phyloP scores from a whole-genome alignment of 2,329 filamentous ascomycete genomes.

The Verticillium alfalfae region DNA sequence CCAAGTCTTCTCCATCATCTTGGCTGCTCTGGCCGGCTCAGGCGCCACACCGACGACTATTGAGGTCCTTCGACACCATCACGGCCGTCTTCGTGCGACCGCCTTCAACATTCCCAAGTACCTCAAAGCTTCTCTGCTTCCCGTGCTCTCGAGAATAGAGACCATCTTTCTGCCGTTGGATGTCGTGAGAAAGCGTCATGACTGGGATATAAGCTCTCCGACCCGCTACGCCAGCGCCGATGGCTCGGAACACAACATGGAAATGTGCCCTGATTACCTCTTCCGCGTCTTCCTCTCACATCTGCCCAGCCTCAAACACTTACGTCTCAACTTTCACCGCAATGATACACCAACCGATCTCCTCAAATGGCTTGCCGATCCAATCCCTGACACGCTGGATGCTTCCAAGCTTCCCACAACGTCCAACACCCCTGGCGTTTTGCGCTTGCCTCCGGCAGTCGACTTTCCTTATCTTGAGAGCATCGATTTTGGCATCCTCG shows the following conservation, averaged over 20 bases:
- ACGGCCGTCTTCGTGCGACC: constrained; percentile 25
- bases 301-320: constrained; percentile 37
- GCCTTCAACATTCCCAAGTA: constrained; percentile 41
- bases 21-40: constrained; percentile 36
- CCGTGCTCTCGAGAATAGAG: constrained; percentile 38
- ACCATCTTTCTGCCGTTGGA: constrained; percentile 31
- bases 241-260: background rate
- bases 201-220: background rate
- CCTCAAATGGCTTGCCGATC: constrained; percentile 30
- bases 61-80: constrained; percentile 37
- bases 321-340: constrained; percentile 45
- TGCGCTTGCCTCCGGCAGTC: constrained; percentile 15
- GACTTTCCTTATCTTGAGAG: constrained; percentile 26
- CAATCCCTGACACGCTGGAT: background rate
- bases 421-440: background rate
- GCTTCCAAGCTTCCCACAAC: background rate
- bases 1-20: constrained; percentile 31
- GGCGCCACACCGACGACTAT: constrained; percentile 31
- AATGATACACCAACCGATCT: constrained; percentile 18
- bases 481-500: constrained; percentile 37
- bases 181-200: background rate
- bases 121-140: constrained; percentile 25
- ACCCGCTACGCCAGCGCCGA: background rate
- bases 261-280: constrained; percentile 7
- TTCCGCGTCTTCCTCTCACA: constrained; percentile 31